A percentile compares a stretch with the other conserved stretches of the same genome.
Conservation (phyloP, 768 basidiomycete genomes). For the Tricholoma sp. region DNA sequence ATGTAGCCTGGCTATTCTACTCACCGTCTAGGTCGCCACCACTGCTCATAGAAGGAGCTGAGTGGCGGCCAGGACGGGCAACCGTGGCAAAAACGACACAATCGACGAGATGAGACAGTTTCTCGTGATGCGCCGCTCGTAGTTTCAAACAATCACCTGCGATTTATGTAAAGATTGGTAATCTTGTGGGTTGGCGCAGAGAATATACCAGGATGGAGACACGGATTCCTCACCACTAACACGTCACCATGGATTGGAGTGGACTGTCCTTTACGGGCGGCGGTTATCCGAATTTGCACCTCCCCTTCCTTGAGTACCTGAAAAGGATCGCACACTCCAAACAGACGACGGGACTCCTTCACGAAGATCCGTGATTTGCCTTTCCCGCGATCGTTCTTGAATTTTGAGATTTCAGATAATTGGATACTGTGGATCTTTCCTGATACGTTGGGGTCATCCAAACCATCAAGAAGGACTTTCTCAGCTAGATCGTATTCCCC, state of each 20-base stretch:
- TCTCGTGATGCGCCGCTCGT: conserved; percentile 47
- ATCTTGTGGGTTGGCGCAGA: not conserved
- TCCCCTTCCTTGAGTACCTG: conserved; percentile 57
- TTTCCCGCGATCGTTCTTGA: conserved; percentile 47
- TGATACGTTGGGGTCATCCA: conserved; percentile 39
- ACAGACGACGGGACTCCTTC: conserved; percentile 56
- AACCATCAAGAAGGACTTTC: conserved; percentile 47
- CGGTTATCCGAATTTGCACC: conserved; percentile 56
- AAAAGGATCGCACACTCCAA: conserved; percentile 65
- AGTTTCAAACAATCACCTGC: conserved; percentile 62
- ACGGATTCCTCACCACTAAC: conserved; percentile 63
- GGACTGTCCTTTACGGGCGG: conserved; percentile 43
- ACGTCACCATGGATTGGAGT: conserved; percentile 59
- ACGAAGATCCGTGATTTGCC: conserved; percentile 55
- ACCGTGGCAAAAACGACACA: conserved; percentile 64
- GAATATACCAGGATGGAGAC: conserved; percentile 53
- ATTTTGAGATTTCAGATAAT: conserved; percentile 43
- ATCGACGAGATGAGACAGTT: conserved; percentile 53
- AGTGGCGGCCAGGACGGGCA: conserved; percentile 48
- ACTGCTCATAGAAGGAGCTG: conserved; percentile 67
- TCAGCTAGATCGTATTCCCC: conserved; percentile 47
- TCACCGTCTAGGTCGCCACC: conserved; percentile 61
- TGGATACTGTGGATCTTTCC: conserved; percentile 40
- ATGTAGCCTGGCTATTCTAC: not conserved
- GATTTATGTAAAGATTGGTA: not conserved